phyloP scores from a whole-genome alignment of 2,329 filamentous ascomycete genomes.

The Colletotrichum sp. region DNA sequence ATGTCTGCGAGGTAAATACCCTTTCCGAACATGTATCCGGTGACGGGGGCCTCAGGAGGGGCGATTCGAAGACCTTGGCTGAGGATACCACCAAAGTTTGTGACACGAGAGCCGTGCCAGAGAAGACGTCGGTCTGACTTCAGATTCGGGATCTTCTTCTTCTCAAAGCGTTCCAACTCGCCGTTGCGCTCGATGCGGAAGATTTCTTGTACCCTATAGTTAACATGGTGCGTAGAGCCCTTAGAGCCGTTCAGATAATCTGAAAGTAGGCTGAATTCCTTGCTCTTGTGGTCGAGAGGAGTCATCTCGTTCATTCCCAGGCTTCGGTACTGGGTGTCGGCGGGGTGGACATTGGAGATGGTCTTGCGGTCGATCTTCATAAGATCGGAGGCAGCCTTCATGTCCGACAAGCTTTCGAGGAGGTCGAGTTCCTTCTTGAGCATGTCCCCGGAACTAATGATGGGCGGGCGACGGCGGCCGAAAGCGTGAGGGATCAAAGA shows the following conservation, averaged over 20 bases:
- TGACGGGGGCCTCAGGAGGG: conserved; percentile 79
- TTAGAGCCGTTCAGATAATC: conserved; percentile 72
- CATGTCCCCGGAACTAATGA: conserved; percentile 60
- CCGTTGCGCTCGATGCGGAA: conserved; percentile 82
- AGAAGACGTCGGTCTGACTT: conserved; percentile 76
- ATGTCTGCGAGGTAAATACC: conserved; percentile 90
- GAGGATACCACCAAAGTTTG: conserved; percentile 88
- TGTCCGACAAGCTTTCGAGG: conserved; percentile 81
- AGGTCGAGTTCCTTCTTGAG: conserved; percentile 81
- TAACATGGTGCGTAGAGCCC: conserved; percentile 68
- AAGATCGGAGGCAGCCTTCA: conserved; percentile 81
- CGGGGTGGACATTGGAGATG: conserved; percentile 56
- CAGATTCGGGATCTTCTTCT: conserved; percentile 56
- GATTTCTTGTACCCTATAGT: conserved; percentile 72
- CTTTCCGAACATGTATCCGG: conserved; percentile 89
- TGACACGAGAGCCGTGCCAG: conserved; percentile 86
- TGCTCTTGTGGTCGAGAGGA: conserved; percentile 59
- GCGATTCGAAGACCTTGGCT: conserved; percentile 90
- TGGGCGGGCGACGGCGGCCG: conserved; percentile 73
- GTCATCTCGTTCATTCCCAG: conserved; percentile 81
- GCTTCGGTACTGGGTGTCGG: conserved; percentile 76
- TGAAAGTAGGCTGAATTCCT: conserved; percentile 69
- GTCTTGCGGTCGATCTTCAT: conserved; percentile 67
- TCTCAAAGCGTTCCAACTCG: conserved; percentile 72
- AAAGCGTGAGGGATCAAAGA: conserved; percentile 83